These are phyloP conservation scores for Lactarius deliciosus DNA, from an alignment of 768 basidiomycete genomes.

Conservation along the genomic window DNA sequence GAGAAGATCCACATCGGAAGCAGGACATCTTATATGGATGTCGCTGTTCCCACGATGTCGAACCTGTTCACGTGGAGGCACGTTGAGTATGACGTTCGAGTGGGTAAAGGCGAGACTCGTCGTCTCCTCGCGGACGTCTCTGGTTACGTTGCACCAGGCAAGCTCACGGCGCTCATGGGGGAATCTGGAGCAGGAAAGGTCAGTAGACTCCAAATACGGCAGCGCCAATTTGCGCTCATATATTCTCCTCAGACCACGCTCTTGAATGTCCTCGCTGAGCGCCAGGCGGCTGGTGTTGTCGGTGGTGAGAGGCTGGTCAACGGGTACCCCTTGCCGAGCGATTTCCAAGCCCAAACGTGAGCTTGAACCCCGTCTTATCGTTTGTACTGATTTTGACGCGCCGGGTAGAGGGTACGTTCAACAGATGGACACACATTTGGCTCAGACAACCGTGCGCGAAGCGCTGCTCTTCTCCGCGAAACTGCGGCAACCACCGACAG, in stretches of 20 bases:
- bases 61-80: slow-evolving; percentile 81
- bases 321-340: slow-evolving; percentile 56
- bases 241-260: slow-evolving; percentile 52
- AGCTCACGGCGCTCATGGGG: slow-evolving; percentile 88
- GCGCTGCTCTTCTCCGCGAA: slow-evolving; percentile 85
- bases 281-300: slow-evolving; percentile 70
- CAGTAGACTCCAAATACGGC: slow-evolving; percentile 25
- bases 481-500: slow-evolving; percentile 69
- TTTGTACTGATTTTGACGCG: slow-evolving; percentile 31
- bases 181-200: slow-evolving; percentile 66
- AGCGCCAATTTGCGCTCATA: neutral
- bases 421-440: slow-evolving; percentile 87
- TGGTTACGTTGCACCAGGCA: slow-evolving; percentile 84
- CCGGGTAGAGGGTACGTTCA: slow-evolving; percentile 32
- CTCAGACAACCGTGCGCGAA: slow-evolving; percentile 79
- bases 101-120: slow-evolving; percentile 51
- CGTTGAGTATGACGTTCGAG: slow-evolving; percentile 75
- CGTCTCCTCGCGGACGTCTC: slow-evolving; percentile 72
- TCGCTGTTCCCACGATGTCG: slow-evolving; percentile 34
- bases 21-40: slow-evolving; percentile 18
- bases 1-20: slow-evolving; percentile 7
- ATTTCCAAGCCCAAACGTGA: slow-evolving; percentile 57
- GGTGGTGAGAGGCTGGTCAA: slow-evolving; percentile 65
- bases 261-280: slow-evolving; percentile 69
- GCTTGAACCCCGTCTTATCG: slow-evolving; percentile 49